Percentiles rank a stretch among this genome's conserved stretches.
Evolutionary conservation across 768 basidiomycete species (phyloP).

Genomic region (Sistotremastrum suecicum): DNA sequence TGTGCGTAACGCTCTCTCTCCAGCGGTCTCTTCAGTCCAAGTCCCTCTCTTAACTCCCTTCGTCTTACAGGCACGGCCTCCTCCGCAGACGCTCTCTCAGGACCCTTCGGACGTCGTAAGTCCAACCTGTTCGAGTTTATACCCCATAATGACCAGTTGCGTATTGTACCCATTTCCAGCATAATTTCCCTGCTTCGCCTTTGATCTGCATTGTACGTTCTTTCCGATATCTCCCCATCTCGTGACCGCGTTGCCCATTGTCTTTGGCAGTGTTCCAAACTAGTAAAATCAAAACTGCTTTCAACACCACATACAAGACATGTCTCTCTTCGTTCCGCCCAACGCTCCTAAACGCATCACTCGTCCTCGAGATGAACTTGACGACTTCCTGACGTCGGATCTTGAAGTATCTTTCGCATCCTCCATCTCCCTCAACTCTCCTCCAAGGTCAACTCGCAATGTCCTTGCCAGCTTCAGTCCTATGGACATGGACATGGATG

Average conservation of each 20-base stretch:
- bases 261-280: too few species aligned
- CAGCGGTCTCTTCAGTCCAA: too few species aligned
- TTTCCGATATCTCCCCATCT: too few species aligned
- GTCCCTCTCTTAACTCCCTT: not conserved
- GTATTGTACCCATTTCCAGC: too few species aligned
- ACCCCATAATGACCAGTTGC: too few species aligned
- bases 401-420: conserved; percentile 75
- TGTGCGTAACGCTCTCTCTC: too few species aligned
- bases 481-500: conserved; percentile 51
- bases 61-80: conserved; percentile 47
- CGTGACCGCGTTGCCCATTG: too few species aligned
- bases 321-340: conserved; percentile 40
- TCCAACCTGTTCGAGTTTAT: not conserved
- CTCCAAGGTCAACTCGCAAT: conserved; percentile 28
- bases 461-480: conserved; percentile 1
- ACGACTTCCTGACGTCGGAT: conserved; percentile 56
- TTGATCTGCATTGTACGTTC: too few species aligned
- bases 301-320: conserved; percentile 22
- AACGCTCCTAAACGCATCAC: conserved; percentile 31
- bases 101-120: not conserved
- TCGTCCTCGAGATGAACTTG: conserved; percentile 34
- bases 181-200: too few species aligned
- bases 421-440: conserved; percentile 66
- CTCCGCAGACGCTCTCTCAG: conserved; percentile 28
- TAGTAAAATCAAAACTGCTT: too few species aligned